Evolutionary conservation across 805 yeast species (phyloP).

Genomic region (Kodamaea laetipori): DNA sequence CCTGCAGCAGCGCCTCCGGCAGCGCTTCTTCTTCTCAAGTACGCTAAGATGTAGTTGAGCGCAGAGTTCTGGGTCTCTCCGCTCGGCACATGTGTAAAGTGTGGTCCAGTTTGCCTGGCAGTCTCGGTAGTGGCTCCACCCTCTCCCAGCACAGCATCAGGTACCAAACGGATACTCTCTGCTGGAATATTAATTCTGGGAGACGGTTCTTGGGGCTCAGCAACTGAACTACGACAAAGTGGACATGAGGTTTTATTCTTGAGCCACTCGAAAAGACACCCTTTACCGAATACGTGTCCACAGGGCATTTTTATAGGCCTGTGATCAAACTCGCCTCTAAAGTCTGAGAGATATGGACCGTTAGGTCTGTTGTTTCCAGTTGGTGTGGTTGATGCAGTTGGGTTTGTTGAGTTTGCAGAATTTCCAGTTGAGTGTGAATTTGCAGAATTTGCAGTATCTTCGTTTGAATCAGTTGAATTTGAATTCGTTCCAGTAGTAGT

Average conservation of each 20-base stretch:
- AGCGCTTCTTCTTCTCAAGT: conserved; percentile 19
- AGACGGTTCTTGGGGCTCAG: conserved; percentile 20
- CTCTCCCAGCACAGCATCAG: conserved; percentile 8
- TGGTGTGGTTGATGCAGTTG: conserved; percentile 6
- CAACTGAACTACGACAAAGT: conserved; percentile 66
- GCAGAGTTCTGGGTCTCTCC: conserved; percentile 10
- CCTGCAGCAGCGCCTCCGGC: conserved; percentile 6
- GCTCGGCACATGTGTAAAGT: conserved; percentile 6
- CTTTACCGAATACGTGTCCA: conserved; percentile 80
- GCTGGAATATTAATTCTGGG: conserved; percentile 10
- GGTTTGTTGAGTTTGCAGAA: neutral
- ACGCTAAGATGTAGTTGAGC: conserved; percentile 24
- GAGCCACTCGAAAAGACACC: conserved; percentile 87
- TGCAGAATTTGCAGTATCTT: too few species aligned
- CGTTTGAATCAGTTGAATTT: neutral
- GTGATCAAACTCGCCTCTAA: conserved; percentile 44
- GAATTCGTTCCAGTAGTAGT: neutral
- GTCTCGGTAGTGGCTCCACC: conserved; percentile 12
- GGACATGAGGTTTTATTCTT: conserved; percentile 78
- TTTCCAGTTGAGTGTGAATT: too few species aligned
- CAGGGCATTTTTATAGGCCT: conserved; percentile 78
- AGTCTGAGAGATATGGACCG: conserved; percentile 20
- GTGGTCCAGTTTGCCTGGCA: conserved; percentile 9
- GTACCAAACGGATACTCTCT: conserved; percentile 12
- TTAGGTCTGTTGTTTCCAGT: neutral